A percentile compares a stretch with the other conserved stretches of the same genome.
phyloP scores from a whole-genome alignment of 2,329 filamentous ascomycete genomes.

The Sporothrix mexicana region DNA sequence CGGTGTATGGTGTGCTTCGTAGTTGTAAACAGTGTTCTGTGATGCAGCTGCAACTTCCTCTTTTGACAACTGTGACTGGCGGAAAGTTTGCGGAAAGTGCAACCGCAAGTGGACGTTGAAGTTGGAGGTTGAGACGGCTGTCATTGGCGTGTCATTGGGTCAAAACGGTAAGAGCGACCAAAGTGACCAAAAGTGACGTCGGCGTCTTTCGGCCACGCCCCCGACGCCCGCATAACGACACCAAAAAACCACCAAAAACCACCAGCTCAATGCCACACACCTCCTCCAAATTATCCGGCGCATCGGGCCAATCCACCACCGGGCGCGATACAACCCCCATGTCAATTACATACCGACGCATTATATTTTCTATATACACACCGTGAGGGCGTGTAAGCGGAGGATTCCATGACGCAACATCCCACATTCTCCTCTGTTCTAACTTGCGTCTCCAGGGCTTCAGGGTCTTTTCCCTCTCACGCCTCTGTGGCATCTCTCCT shows the following conservation, averaged over 20 bases:
- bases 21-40: neutral
- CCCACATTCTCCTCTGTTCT: too few relatives aligned
- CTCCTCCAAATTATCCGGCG: neutral
- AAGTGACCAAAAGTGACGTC: neutral
- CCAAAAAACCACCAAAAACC: too few relatives aligned
- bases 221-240: neutral
- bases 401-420: too few relatives aligned
- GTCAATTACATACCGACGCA: too few relatives aligned
- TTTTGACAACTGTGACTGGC: neutral
- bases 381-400: neutral
- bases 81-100: neutral
- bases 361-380: slow-evolving; percentile 24
- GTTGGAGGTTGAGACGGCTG: neutral
- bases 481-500: neutral
- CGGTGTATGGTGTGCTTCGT: too few relatives aligned
- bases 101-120: too few relatives aligned
- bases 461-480: neutral
- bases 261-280: too few relatives aligned
- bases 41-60: neutral
- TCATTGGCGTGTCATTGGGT: too few relatives aligned
- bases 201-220: neutral
- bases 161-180: too few relatives aligned
- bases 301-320: slow-evolving; percentile 29
- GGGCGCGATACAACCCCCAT: neutral
- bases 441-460: neutral